These are phyloP conservation scores for Petunia hybrid DNA, from an alignment of 305 asterid genomes.

Conservation along the genomic window DNA sequence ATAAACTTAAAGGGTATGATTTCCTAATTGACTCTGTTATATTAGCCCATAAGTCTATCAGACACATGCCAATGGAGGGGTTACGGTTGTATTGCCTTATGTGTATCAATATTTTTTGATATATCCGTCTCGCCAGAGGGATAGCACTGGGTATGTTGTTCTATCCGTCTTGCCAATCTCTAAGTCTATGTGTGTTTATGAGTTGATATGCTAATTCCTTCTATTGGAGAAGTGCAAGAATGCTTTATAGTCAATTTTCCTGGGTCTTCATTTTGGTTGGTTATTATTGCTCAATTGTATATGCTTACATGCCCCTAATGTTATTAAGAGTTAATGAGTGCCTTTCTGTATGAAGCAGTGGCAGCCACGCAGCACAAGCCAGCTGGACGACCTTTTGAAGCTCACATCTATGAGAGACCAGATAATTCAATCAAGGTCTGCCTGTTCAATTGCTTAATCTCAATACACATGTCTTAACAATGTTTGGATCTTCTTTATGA, in stretches of 20 bases:
- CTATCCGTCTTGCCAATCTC: background rate
- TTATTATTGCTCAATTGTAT: background rate
- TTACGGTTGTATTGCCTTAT: too few relatives aligned
- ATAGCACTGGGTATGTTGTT: too few relatives aligned
- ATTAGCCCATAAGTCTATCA: too few relatives aligned
- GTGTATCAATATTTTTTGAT: too few relatives aligned
- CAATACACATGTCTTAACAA: background rate
- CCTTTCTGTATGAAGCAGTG: constrained; percentile 52
- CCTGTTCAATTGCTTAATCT: constrained; percentile 32
- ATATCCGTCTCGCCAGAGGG: too few relatives aligned
- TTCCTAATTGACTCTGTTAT: too few relatives aligned
- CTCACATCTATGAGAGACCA: constrained; percentile 62
- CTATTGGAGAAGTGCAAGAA: constrained; percentile 1
- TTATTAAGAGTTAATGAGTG: constrained; percentile 33
- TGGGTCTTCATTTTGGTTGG: background rate
- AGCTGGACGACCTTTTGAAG: constrained; percentile 58
- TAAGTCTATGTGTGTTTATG: constrained; percentile 1
- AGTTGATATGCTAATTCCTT: constrained; percentile 3
- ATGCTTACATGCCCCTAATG: constrained; percentile 20
- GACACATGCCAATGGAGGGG: too few relatives aligned
- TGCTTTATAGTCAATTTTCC: background rate
- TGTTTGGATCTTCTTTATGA: background rate
- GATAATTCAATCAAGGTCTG: constrained; percentile 76
- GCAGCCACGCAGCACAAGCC: constrained; percentile 60
- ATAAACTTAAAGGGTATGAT: background rate